Conservation (phyloP, 2,329 filamentous ascomycete species). For the Aspergillus nomiae region DNA sequence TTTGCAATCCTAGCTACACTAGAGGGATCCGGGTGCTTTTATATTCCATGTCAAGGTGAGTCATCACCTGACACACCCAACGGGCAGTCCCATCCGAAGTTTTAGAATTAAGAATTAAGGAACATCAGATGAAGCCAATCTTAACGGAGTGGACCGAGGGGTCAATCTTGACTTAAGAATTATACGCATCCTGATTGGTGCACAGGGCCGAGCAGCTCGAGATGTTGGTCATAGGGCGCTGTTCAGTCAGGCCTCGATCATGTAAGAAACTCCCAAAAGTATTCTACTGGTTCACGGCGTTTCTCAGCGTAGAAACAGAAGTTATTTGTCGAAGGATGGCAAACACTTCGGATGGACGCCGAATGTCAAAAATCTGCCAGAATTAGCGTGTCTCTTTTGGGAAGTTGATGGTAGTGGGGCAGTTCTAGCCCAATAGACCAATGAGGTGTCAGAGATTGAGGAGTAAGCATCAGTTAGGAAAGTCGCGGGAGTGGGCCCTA, state of each 20-base stretch:
- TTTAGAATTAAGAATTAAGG: no score
- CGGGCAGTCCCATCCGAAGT: not conserved
- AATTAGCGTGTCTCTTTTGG: conserved; percentile 18
- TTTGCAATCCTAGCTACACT: not conserved
- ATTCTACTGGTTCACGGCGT: not conserved
- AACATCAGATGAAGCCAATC: no score
- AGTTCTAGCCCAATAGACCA: not conserved
- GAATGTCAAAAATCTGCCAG: not conserved
- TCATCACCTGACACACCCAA: not conserved
- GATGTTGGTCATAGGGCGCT: not conserved
- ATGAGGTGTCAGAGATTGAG: not conserved
- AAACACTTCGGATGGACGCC: not conserved
- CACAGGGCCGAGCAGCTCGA: conserved; percentile 4
- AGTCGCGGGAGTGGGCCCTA: no score
- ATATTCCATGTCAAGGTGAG: not conserved
- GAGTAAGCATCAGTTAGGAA: no score
- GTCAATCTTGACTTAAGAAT: not conserved
- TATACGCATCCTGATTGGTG: conserved; percentile 9
- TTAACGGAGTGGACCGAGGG: not conserved
- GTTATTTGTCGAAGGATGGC: not conserved
- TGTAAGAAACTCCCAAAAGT: not conserved
- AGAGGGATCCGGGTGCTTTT: not conserved
- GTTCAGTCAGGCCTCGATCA: not conserved
- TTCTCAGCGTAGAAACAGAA: not conserved
- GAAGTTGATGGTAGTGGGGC: conserved; percentile 31